Base-by-base conservation (phyloP, 2,329 filamentous ascomycete species). In the Ophiostoma ips region DNA sequence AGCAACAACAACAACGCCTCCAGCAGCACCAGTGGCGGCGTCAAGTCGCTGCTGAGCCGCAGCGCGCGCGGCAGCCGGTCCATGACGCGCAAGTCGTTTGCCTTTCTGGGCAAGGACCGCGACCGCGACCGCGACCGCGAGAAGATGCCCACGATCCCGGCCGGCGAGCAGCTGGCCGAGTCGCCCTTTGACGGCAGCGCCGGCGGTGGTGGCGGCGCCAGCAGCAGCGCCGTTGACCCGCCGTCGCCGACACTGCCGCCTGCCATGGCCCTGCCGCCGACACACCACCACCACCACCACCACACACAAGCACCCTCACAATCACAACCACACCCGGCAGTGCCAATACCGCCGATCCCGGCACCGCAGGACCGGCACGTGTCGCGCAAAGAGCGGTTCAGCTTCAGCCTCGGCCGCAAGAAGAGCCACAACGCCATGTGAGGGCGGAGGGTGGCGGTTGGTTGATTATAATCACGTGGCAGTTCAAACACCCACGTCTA, bases 51-150 rank as follows among this genome's bases (percentile, higher is more conserved):
- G 30, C 67, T 92, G 38, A 79, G 77, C 58, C 73, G 85, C 41
- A 80, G 84, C 55, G 77, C 81, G 57, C 74, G 81, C 50, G 79
- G 79, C 10, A 87, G 82, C 63, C 90, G 86, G 68, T 88, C 85
- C 55, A 75, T 94, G 69, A 77, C 84, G 46, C 78, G 82, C 55
- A 87, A 83, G 64, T 84, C 84, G 57, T 81, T 86, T 59, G 76
- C 75, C 31, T 84, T 85, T 60, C 66, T 82, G 35, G 70, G 72
- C 58, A 78, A 43, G 24, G 40, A 43, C 24, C 37, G 76, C 50
- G 64, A 64, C 48, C 56, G 59, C 40, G 63, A 68, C 28, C 65
- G 60, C 41, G 56, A 57, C 15, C 65, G 60, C 41, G 56, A 57
- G 12, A 53, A 46, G 35, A 36, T 43, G 40, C 30, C n/a, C 16